Base-by-base conservation (phyloP, 2,329 filamentous ascomycete genomes). In the Lanzia echinophila region DNA sequence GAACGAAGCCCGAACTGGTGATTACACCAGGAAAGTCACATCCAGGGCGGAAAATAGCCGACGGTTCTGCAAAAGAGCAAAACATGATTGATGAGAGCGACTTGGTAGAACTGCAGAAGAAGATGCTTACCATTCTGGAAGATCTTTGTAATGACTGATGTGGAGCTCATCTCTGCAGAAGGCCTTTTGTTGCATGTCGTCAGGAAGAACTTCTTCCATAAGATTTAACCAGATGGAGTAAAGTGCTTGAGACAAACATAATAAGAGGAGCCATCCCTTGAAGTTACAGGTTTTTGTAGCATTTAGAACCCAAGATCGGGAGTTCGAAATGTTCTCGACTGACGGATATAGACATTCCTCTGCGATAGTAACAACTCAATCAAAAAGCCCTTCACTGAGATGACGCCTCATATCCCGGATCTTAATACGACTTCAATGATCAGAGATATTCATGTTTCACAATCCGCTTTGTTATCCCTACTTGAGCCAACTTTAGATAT, bases 101-200 rank as follows among this genome's bases (percentile, higher is more conserved):
- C 49, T 60, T 79, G 44, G 62, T 68, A 3, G 63, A 64, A 44
- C 63, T 79, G 47, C 75, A 76, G 61, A 70, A 68, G 50, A 71
- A 70, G 56, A 77, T 79, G 72, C 58, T 80, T 50, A 70, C 69
- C 38, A 65, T 79, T 41, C 64, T 81, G 46, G 72, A 79, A 63
- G 77, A 79, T 66, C 67, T 79, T 39, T 79, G 71, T 56, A 63
- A 56, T 19, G 70, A 69, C 28, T 67, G 57, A 65, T 31, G 15
- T 31, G 22, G 15, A 31, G 38, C 36, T 36, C 46, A 32, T 44
- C n/a, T 48, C 38, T 19, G 32, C 20, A 38, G 54, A 42, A 41
- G 43, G 36, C 10, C 24, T 50, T 53, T 53, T 53, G 50, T 53
- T 53, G 54, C 54, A 56, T 24, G 12, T 54, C 50, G 39, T 53